Base-by-base conservation (phyloP, 495 filamentous ascomycete species). In the Aspergillus asperescens region DNA sequence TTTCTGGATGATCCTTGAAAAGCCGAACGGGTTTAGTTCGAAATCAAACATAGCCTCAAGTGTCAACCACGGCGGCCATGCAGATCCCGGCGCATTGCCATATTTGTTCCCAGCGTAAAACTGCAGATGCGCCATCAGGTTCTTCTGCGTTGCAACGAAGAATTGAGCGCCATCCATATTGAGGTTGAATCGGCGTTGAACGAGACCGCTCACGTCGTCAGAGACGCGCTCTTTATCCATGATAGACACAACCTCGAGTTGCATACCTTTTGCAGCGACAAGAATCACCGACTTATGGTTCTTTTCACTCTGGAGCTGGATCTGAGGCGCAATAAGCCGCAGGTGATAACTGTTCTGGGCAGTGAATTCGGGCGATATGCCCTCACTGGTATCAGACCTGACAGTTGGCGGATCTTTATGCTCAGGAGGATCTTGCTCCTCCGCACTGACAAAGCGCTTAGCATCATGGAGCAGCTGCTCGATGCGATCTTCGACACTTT, bases 1-100 rank as follows among this genome's bases (percentile, higher is more conserved):
- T 66, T 88, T 87, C 59, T 96, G 88, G 37, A 98, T 89, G 24
- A 97, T 89, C 23, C 94, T 81, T 56, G 89, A 90, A 74, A 96
- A 97, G 24, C 94, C 93, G 62, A 95, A 96, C 1, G 93, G 92
- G 62, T 91, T 86, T 16, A 86, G 74, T 48, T 89, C 72, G 70
- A 96, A 98, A 70, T 97, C 91, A 56, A 96, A 96, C 86, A 96
- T 96, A 51, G 94, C 88, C 70, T 98, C 93, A 71, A 97, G 82
- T 3, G 93, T 91, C 31, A 97, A 86, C 93, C 93, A 98, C 24
- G 93, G 93, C 4, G 93, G 93, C 93, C 93, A 98, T 4, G 87
- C 82, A 24, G 90, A 90, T 13, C 86, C 87, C 23, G 81, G 76
- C 12, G 88, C 83, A 31, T 91, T 87, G 41, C 93, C 93, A 59